phyloP scores from a whole-genome alignment of 371 early-diverging fungal species.

The Zychaea mexicana region DNA sequence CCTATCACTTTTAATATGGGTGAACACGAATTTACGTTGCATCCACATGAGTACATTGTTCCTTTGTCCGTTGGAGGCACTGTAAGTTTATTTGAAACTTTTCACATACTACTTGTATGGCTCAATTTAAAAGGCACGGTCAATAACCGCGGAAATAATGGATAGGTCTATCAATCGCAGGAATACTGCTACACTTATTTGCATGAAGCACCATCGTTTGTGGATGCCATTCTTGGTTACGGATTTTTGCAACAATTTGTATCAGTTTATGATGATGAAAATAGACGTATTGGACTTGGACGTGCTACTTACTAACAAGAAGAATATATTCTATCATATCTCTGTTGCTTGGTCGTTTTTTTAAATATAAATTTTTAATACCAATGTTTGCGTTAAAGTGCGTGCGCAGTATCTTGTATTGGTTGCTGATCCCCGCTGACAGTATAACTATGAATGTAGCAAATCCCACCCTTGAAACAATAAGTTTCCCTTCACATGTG shows the following conservation, averaged over 20 bases:
- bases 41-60: constrained; percentile 37
- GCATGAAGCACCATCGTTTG: constrained; percentile 35
- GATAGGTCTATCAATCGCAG: neutral
- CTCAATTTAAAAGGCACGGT: no score
- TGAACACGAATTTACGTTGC: constrained; percentile 18
- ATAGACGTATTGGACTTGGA: constrained; percentile 41
- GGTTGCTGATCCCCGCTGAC: no score
- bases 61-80: constrained; percentile 14
- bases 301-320: neutral
- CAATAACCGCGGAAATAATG: no score
- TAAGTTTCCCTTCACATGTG: no score
- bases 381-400: no score
- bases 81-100: constrained; percentile 21
- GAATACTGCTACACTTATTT: constrained; percentile 42
- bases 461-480: no score
- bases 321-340: neutral
- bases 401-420: no score
- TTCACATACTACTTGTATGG: no score
- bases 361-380: no score
- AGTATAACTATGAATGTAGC: no score
- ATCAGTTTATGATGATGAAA: constrained; percentile 43
- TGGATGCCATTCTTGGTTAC: constrained; percentile 46
- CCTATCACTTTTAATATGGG: constrained; percentile 27
- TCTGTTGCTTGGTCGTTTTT: no score
- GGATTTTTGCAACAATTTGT: constrained; percentile 49